Evolutionary conservation across 768 basidiomycete genomes (phyloP).

Genomic region (Inosperma sp.): DNA sequence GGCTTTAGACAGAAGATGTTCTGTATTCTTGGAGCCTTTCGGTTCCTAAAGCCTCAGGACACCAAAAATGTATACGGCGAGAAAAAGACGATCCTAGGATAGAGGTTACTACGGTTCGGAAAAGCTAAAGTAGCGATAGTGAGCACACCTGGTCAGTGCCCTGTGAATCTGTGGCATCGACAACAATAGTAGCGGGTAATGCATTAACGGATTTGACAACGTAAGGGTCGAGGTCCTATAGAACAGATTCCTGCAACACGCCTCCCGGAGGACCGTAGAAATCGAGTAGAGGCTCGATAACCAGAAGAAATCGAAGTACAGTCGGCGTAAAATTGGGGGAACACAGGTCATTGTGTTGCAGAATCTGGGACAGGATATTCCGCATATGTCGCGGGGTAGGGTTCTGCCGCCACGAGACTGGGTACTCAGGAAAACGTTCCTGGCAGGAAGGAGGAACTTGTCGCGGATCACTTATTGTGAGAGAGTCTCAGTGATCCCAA

Average conservation of each 20-base stretch:
- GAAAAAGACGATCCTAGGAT: conserved; percentile 78
- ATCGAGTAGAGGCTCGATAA: conserved; percentile 55
- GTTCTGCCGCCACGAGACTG: too few species aligned
- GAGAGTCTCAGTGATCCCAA: too few species aligned
- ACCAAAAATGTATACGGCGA: conserved; percentile 47
- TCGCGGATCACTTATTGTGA: too few species aligned
- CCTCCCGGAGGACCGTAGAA: conserved; percentile 54
- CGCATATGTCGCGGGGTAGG: too few species aligned
- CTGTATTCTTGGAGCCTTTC: conserved; percentile 43
- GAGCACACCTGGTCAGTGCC: conserved; percentile 53
- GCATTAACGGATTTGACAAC: conserved; percentile 73
- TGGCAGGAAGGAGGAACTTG: too few species aligned
- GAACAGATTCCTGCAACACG: conserved; percentile 52
- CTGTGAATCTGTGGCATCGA: conserved; percentile 77
- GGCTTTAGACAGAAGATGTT: conserved; percentile 46
- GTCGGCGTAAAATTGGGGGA: conserved; percentile 58
- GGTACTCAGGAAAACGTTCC: too few species aligned
- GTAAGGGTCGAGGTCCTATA: conserved; percentile 62
- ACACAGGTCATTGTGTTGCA: too few species aligned
- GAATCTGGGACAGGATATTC: too few species aligned
- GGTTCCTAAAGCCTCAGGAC: background rate
- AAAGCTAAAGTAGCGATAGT: background rate
- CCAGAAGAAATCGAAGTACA: conserved; percentile 42
- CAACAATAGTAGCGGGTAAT: conserved; percentile 60
- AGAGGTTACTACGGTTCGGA: background rate